Evolutionary conservation across 805 yeast species (phyloP), one percentile per base, ranked within the genome.

Genomic region (Teunomyces tritomae): DNA sequence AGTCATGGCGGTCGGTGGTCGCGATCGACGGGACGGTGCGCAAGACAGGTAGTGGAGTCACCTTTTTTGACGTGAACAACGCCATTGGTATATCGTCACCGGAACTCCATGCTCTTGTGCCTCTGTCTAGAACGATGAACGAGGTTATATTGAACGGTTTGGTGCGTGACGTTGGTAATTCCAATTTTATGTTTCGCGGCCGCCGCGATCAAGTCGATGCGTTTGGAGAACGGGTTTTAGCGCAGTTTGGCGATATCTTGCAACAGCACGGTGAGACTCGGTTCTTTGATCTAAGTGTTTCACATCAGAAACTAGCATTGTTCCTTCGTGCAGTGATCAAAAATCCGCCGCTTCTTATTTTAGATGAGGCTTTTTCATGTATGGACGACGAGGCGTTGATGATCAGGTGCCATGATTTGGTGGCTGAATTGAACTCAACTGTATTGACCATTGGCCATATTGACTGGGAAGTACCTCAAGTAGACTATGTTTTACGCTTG

Each of bases 341-440:
- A 62, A 71, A 80, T 52, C 99, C 99, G 0, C 78, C 80, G 43
- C 68, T 92, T 1, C 71, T 92, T 45, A 85, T 92, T 41, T 70
- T 92, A 2, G 99, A 92, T 65, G 99, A 92, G 70, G 96, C 98
- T 0, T 81, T 92, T 49, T 87, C 96, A 17, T 95, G 90, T 11
- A 88, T 92, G 94, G 87, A 85, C 34, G 84, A 82, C 45, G 78
- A 74, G 67, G 57, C 52, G 37, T 46, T 71, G 32, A 60, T 72
- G 61, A 42, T 51, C 7, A 50, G 57, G 47, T 73, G 77, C 49
- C 76, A 71, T 48, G 48, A 51, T 6, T 43, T 68, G 13, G 56
- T 73, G 8, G 42, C 48, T 5, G 46, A 59, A 2, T 54, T 64
- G 44, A 20, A 42, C 17, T 87, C 95, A 0, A 84, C 96, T 0